These are phyloP conservation scores for Piper longum DNA, from an alignment of 164 flowering plant genomes.

Conservation along the genomic window DNA sequence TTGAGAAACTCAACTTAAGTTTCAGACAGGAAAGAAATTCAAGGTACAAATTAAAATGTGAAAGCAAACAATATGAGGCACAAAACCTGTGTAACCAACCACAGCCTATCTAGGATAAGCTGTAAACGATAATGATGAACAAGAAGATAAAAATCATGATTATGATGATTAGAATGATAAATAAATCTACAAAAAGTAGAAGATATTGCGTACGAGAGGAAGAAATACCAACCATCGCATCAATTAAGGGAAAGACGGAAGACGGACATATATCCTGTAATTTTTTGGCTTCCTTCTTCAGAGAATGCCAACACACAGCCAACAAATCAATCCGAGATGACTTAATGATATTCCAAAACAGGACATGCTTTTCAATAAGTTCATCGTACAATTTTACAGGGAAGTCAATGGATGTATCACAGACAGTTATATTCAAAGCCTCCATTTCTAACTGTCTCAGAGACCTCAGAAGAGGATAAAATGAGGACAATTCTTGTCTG, in stretches of 20 bases:
- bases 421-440: slow-evolving; percentile 37
- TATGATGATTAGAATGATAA: too few relatives aligned
- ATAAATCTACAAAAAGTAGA: too few relatives aligned
- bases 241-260: slow-evolving; percentile 12
- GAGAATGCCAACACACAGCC: slow-evolving; percentile 40
- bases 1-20: too few relatives aligned
- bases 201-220: too few relatives aligned
- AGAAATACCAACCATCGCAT: not conserved
- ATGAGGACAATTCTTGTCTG: slow-evolving; percentile 12
- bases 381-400: slow-evolving; percentile 26
- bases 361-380: slow-evolving; percentile 52
- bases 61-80: too few relatives aligned
- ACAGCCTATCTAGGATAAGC: too few relatives aligned
- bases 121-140: too few relatives aligned
- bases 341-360: slow-evolving; percentile 37
- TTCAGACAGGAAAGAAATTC: too few relatives aligned
- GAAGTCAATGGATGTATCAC: slow-evolving; percentile 33
- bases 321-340: slow-evolving; percentile 21
- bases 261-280: slow-evolving; percentile 28
- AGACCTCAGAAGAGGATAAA: slow-evolving; percentile 20
- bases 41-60: too few relatives aligned
- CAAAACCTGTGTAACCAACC: too few relatives aligned
- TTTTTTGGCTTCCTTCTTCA: slow-evolving; percentile 36
- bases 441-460: slow-evolving; percentile 43
- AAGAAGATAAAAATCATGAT: too few relatives aligned